Conservation (phyloP, 352 stramenopile genomes). For the Phytophthora macrochlamydospora region DNA sequence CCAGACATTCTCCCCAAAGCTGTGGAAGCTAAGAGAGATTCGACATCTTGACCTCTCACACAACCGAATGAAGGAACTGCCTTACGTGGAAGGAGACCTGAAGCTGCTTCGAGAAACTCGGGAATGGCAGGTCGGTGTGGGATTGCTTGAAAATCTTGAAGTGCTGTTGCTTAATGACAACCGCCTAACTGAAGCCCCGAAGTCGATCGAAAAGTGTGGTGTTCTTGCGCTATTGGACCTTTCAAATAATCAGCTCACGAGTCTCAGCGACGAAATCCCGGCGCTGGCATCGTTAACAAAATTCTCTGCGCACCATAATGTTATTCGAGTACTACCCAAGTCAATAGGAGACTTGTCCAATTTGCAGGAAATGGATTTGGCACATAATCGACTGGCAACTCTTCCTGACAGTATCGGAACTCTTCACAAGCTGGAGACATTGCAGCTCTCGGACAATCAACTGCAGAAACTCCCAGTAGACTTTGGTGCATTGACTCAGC, state of each 20-base stretch:
- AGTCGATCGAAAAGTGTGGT: conserved; percentile 55
- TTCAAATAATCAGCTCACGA: conserved; percentile 48
- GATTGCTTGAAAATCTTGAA: conserved; percentile 43
- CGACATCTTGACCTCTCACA: conserved; percentile 54
- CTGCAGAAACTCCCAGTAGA: conserved; percentile 48
- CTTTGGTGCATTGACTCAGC: conserved; percentile 34
- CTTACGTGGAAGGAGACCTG: conserved; percentile 71
- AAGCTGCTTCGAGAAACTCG: conserved; percentile 72
- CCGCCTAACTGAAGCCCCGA: conserved; percentile 40
- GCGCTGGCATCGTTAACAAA: conserved; percentile 41
- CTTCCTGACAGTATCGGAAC: conserved; percentile 49
- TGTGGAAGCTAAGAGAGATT: conserved; percentile 70
- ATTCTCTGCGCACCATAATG: conserved; percentile 54
- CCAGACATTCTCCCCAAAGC: conserved; percentile 55
- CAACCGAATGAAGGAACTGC: conserved; percentile 57
- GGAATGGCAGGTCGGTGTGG: conserved; percentile 75
- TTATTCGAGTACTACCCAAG: conserved; percentile 42
- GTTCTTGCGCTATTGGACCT: conserved; percentile 55
- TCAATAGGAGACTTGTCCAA: conserved; percentile 39
- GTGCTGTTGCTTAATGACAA: conserved; percentile 66
- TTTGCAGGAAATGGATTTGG: conserved; percentile 44
- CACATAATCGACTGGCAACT: conserved; percentile 46
- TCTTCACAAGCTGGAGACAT: conserved; percentile 42
- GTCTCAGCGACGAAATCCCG: conserved; percentile 48
- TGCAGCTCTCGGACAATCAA: conserved; percentile 50